Evolutionary conservation across 2,329 filamentous ascomycete species (phyloP), one percentile per base, ranked within the genome.

Genomic region (Sarocladium oryzae): DNA sequence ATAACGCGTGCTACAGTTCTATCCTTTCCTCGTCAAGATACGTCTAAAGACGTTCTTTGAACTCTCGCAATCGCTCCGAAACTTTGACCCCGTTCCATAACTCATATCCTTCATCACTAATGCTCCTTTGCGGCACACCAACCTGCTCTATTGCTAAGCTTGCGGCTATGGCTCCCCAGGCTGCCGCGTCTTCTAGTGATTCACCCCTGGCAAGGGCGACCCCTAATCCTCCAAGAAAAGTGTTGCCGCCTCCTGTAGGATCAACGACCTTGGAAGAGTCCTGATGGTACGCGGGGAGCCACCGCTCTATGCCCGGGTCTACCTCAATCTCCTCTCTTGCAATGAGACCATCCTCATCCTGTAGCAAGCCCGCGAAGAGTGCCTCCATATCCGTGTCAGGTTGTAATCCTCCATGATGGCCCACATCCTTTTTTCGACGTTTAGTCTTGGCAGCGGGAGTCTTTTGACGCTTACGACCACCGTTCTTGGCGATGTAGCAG

Each of bases 121-220:
- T 60, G 2, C 64, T 70, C 11, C 90, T 61, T 1, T 65, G 65
- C 0, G 92, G 92, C 65, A 95, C 81, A 1, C 93, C 92, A 50
- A 95, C 84, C 66, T 99, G 93, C 69, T 99, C 91, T 60, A 99
- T 95, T 15, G 89, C 89, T 66, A 96, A 93, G 61, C 90, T 91
- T 7, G 93, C 92, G 2, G 89, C 86, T 5, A 97, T 78, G 41
- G 81, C 86, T 4, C 85, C 93, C 81, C 86, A 92, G 0, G 81
- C 74, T 4, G 87, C 84, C 4, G 89, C 90, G 59, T 89, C 83
- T 54, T 84, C 81, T 36, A 88, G 72, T 23, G 66, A 62, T 57
- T 78, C 73, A 1, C 80, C 82, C 50, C 85, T 70, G 28, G 75
- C 83, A 57, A 86, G 67, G 1, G 74, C 82, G 11, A 84, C 72